These are phyloP conservation scores for Dactylis glomerata DNA, from an alignment of 176 grass and related monocot species.

Conservation along the genomic window DNA sequence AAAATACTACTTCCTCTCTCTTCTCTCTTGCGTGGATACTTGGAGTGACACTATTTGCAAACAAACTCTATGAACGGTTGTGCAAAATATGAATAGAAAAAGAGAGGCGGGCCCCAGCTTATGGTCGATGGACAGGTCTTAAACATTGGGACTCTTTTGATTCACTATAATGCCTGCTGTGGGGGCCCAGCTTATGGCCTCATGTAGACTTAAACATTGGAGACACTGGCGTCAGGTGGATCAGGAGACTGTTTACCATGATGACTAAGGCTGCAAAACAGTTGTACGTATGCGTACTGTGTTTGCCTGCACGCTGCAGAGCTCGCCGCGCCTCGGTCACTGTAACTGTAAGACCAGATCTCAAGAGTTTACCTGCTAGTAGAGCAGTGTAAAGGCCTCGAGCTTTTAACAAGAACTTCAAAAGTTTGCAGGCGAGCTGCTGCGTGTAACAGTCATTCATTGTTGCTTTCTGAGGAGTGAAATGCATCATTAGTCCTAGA, in stretches of 20 bases:
- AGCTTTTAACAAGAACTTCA: conserved; percentile 9
- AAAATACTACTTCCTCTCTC: too few species aligned
- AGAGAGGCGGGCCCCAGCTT: too few species aligned
- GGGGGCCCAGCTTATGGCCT: too few species aligned
- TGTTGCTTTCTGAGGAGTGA: background rate
- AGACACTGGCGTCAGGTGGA: background rate
- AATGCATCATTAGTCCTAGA: too few species aligned
- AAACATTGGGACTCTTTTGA: too few species aligned
- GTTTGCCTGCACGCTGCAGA: conserved; percentile 4
- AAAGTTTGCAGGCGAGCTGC: conserved; percentile 7
- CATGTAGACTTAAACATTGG: too few species aligned
- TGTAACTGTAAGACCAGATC: background rate
- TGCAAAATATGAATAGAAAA: too few species aligned
- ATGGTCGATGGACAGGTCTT: too few species aligned
- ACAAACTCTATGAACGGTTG: too few species aligned
- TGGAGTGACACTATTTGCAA: too few species aligned
- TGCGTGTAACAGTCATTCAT: background rate
- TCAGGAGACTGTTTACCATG: conserved; percentile 43
- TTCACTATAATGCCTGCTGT: too few species aligned
- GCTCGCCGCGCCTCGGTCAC: conserved; percentile 17
- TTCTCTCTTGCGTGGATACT: too few species aligned
- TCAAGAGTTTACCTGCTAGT: background rate
- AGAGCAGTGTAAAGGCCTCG: conserved; percentile 18
- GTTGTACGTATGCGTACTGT: conserved; percentile 24
- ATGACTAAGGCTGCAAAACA: conserved; percentile 23